Conservation (phyloP, 371 early-diverging fungal species). For the Mucor plumbeus region DNA sequence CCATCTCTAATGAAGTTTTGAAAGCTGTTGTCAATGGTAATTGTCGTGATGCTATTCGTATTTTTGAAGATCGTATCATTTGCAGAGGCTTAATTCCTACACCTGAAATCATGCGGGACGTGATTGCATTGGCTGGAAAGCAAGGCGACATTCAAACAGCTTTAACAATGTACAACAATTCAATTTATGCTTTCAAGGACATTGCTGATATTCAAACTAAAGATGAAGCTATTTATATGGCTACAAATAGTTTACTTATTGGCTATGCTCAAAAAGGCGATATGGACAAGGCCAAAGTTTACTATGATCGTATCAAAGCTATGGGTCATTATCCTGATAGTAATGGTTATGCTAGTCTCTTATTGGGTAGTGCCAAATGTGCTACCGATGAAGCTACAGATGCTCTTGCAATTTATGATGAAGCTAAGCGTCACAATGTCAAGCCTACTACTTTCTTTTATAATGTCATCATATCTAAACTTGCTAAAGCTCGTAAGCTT, state of each 20-base stretch:
- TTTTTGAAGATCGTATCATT: slow-evolving; percentile 34
- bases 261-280: slow-evolving; percentile 63
- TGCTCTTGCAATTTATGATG: slow-evolving; percentile 63
- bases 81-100: slow-evolving; percentile 30
- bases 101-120: slow-evolving; percentile 47
- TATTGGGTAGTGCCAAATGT: slow-evolving; percentile 56
- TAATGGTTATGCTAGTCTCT: slow-evolving; percentile 56
- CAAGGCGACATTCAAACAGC: slow-evolving; percentile 43
- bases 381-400: slow-evolving; percentile 61
- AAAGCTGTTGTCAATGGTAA: slow-evolving; percentile 34
- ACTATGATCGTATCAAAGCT: slow-evolving; percentile 59
- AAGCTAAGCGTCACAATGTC: slow-evolving; percentile 63
- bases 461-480: slow-evolving; percentile 68
- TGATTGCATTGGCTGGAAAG: slow-evolving; percentile 44
- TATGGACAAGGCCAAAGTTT: slow-evolving; percentile 57
- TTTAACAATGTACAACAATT: slow-evolving; percentile 29
- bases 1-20: slow-evolving; percentile 31
- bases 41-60: slow-evolving; percentile 23
- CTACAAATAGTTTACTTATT: slow-evolving; percentile 60
- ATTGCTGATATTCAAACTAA: slow-evolving; percentile 55
- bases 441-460: slow-evolving; percentile 69
- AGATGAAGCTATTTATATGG: slow-evolving; percentile 34
- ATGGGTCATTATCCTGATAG: slow-evolving; percentile 53
- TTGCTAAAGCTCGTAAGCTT: slow-evolving; percentile 68
- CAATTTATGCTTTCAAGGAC: slow-evolving; percentile 76